These are phyloP conservation scores for Cutaneotrichosporon daszewskae DNA, from an alignment of 1,284 basidiomycete genomes.

Conservation along the genomic window DNA sequence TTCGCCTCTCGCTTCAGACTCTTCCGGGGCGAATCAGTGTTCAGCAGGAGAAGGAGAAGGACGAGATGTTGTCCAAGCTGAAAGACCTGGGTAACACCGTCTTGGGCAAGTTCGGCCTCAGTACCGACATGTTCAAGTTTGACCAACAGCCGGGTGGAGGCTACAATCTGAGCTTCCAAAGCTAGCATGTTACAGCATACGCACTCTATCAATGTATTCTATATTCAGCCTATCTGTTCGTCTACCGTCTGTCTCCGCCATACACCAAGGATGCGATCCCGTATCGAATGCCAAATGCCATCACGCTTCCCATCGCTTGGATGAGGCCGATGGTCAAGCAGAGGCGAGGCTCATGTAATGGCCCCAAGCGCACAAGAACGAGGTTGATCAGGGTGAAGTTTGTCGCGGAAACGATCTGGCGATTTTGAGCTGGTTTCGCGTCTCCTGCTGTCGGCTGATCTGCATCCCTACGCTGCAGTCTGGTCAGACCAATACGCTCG, in stretches of 20 bases:
- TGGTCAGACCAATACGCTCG: slow-evolving; percentile 60
- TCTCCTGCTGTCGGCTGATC: neutral
- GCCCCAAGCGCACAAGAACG: slow-evolving; percentile 68
- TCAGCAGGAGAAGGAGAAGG: slow-evolving; percentile 80
- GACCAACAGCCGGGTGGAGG: slow-evolving; percentile 86
- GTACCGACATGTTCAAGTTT: slow-evolving; percentile 92
- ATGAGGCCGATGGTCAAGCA: slow-evolving; percentile 65
- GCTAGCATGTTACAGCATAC: slow-evolving; percentile 4
- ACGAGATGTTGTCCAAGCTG: slow-evolving; percentile 86
- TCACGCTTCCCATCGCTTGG: slow-evolving; percentile 67
- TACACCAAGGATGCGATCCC: slow-evolving; percentile 80
- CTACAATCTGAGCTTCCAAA: slow-evolving; percentile 81
- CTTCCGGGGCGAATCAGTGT: slow-evolving; percentile 60
- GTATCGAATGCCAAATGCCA: slow-evolving; percentile 79
- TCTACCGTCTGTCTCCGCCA: slow-evolving; percentile 73
- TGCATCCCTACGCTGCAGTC: slow-evolving; percentile 51
- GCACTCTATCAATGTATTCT: slow-evolving; percentile 2
- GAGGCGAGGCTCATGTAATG: slow-evolving; percentile 71
- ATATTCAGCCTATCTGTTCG: neutral
- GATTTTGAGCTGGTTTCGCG: neutral
- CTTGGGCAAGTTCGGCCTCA: slow-evolving; percentile 82
- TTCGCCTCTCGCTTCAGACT: slow-evolving; percentile 52
- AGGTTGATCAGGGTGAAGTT: slow-evolving; percentile 86
- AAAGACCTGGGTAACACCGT: slow-evolving; percentile 88
- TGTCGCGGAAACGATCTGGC: slow-evolving; percentile 59